Conservation (phyloP, 257 asterid genomes). For the Dorcoceras hygrometricum region DNA sequence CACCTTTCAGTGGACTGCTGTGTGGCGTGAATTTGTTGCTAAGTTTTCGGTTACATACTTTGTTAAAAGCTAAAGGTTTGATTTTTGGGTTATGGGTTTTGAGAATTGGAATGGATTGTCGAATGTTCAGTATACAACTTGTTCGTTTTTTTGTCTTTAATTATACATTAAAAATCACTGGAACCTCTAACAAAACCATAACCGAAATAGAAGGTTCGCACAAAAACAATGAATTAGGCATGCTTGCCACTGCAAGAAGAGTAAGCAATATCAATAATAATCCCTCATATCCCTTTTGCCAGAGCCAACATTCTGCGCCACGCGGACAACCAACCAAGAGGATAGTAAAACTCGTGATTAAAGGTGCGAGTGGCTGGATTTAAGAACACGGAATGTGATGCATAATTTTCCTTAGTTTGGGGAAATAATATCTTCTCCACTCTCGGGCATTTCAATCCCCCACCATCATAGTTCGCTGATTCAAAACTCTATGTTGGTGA, state of each 20-base stretch:
- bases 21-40: not conserved
- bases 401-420: not conserved
- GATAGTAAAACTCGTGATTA: not conserved
- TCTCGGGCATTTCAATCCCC: not conserved
- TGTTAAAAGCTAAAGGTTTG: slow-evolving; percentile 22
- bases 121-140: not conserved
- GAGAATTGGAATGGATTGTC: not conserved
- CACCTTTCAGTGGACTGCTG: not conserved
- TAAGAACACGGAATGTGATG: not conserved
- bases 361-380: not conserved
- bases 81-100: slow-evolving; percentile 15
- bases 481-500: not conserved
- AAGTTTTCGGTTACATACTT: not conserved
- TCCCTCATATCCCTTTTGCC: not conserved
- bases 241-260: too few species aligned
- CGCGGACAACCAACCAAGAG: not conserved
- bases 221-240: too few species aligned
- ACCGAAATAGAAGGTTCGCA: too few species aligned
- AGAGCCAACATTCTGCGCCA: not conserved
- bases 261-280: too few species aligned
- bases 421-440: not conserved
- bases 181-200: too few species aligned
- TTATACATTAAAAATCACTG: too few species aligned
- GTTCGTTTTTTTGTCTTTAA: too few species aligned
- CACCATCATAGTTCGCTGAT: not conserved